Evolutionary conservation across 257 asterid genomes (phyloP).

Genomic region (Solanum corneliomulleri): DNA sequence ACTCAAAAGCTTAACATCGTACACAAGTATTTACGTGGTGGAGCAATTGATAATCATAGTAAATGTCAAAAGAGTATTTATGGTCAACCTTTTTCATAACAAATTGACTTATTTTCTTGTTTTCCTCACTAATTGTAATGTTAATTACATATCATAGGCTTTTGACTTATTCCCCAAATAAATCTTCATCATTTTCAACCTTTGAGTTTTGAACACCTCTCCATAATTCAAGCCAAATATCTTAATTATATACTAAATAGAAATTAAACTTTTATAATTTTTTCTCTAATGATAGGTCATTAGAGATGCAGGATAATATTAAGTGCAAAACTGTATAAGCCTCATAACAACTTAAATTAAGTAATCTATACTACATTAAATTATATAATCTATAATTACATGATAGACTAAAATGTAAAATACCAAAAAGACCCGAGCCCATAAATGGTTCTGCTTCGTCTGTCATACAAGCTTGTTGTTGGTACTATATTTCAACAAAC

Average conservation of each 20-base stretch:
- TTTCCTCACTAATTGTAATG: neutral
- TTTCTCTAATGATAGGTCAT: neutral
- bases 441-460: conserved; percentile 92
- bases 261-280: neutral
- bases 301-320: neutral
- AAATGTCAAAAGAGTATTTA: neutral
- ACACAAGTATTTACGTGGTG: neutral
- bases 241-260: neutral
- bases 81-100: neutral
- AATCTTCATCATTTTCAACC: neutral
- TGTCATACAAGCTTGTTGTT: conserved; percentile 50
- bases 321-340: neutral
- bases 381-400: neutral
- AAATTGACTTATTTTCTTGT: neutral
- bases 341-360: neutral
- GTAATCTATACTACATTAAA: neutral
- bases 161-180: neutral
- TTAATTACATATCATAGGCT: neutral
- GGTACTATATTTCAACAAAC: conserved; percentile 34
- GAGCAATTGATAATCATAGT: neutral
- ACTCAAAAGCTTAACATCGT: neutral
- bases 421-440: conserved; percentile 98
- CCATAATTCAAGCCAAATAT: conserved; percentile 13
- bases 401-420: neutral
- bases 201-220: neutral